Conservation (phyloP, 2,329 filamentous ascomycete genomes). For the Curvularia verruculosa region DNA sequence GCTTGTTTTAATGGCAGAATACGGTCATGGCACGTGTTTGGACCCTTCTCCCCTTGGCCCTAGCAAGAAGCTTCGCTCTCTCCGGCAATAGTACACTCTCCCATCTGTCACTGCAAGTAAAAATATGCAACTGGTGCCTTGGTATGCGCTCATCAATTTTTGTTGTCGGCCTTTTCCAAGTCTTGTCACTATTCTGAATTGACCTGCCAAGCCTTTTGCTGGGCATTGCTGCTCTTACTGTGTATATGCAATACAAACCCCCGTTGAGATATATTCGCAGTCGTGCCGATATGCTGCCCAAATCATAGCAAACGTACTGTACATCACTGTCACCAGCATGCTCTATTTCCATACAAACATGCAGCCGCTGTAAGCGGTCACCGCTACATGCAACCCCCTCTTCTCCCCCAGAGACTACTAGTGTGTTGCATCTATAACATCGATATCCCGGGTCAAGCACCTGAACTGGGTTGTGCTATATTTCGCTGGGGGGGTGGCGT, state of each 20-base stretch:
- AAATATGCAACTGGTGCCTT: background rate
- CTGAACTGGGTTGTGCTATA: background rate
- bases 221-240: background rate
- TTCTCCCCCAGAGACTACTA: too few relatives aligned
- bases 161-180: background rate
- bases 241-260: background rate
- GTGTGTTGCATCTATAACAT: background rate
- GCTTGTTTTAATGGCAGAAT: background rate
- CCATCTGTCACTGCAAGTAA: background rate
- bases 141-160: background rate
- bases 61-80: background rate
- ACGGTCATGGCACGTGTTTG: background rate
- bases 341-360: background rate
- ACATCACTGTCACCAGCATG: background rate
- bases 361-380: slow-evolving; percentile 1
- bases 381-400: background rate
- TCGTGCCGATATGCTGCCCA: slow-evolving; percentile 3
- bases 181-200: background rate
- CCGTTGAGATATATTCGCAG: background rate
- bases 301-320: background rate
- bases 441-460: background rate
- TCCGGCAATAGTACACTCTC: background rate
- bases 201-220: background rate
- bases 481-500: background rate
- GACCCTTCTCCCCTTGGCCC: background rate